Percentiles rank a stretch among this genome's conserved stretches.
Evolutionary conservation across 192 early-diverging fungal species (phyloP).

Genomic region (Coemansia sp.): DNA sequence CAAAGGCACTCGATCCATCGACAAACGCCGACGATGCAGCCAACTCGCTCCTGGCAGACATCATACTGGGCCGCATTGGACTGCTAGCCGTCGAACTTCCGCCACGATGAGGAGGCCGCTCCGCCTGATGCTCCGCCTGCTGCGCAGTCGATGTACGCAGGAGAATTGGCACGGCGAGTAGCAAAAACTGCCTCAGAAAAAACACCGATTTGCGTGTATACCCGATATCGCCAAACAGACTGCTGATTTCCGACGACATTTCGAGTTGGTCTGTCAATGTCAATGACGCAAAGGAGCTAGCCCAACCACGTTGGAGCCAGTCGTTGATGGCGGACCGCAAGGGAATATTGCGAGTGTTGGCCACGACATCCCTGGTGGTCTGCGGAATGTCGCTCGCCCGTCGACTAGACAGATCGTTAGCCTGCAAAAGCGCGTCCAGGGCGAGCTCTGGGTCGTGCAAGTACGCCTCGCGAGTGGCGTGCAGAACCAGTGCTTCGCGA

Average conservation of each 20-base stretch:
- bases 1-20: slow-evolving; percentile 48
- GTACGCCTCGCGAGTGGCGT: slow-evolving; percentile 32
- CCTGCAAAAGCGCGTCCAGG: slow-evolving; percentile 23
- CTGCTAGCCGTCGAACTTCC: slow-evolving; percentile 4
- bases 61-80: slow-evolving; percentile 14
- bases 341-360: slow-evolving; percentile 18
- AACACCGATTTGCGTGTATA: slow-evolving; percentile 41
- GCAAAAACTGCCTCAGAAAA: slow-evolving; percentile 52
- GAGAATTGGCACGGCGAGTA: slow-evolving; percentile 41
- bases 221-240: slow-evolving; percentile 31
- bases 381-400: neutral
- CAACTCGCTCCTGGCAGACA: slow-evolving; percentile 17
- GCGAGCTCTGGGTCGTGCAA: slow-evolving; percentile 29
- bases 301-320: slow-evolving; percentile 48
- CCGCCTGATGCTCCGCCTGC: neutral
- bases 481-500: slow-evolving; percentile 46
- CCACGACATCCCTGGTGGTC: slow-evolving; percentile 31
- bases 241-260: slow-evolving; percentile 32
- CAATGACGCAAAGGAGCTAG: slow-evolving; percentile 28
- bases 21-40: slow-evolving; percentile 37
- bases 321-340: slow-evolving; percentile 30
- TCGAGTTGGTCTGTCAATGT: slow-evolving; percentile 44
- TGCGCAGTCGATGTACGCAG: slow-evolving; percentile 37
- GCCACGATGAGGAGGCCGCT: neutral
- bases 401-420: slow-evolving; percentile 3